These are phyloP conservation scores for Rubia peregrina DNA, from an alignment of 305 asterid species.

Conservation along the genomic window DNA sequence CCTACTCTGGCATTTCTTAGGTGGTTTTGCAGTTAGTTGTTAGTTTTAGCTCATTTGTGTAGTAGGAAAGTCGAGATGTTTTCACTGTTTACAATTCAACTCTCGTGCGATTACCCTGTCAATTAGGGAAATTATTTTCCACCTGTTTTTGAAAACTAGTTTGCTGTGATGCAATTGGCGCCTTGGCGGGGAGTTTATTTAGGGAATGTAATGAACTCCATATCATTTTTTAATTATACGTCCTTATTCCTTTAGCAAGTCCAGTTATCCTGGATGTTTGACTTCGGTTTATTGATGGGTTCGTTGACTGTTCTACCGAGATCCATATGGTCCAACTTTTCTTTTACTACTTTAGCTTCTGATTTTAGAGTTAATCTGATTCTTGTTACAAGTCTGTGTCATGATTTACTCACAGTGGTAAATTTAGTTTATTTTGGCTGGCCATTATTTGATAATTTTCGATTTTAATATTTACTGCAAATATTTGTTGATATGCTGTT, in stretches of 20 bases:
- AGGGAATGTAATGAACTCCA: not conserved
- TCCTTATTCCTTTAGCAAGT: conserved; percentile 2
- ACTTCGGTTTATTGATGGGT: not conserved
- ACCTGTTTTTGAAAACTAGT: not conserved
- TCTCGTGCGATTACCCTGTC: not conserved
- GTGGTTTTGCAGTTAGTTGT: not conserved
- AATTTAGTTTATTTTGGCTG: not conserved
- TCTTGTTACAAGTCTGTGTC: not conserved
- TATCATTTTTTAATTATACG: not conserved
- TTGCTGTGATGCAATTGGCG: not conserved
- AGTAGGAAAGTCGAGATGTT: not conserved
- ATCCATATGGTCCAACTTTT: not conserved
- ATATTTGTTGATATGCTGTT: not conserved
- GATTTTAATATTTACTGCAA: not conserved
- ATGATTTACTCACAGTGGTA: not conserved
- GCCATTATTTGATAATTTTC: not conserved
- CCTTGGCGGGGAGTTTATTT: not conserved
- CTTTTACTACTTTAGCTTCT: not conserved
- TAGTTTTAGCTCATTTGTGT: not conserved
- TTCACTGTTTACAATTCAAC: not conserved
- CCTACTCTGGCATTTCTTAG: not conserved
- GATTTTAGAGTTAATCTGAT: not conserved
- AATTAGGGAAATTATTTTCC: not conserved
- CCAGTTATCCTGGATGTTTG: not conserved
- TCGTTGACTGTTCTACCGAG: not conserved